Conservation (phyloP, 1,284 basidiomycete genomes). For the Phylloporus sp. region DNA sequence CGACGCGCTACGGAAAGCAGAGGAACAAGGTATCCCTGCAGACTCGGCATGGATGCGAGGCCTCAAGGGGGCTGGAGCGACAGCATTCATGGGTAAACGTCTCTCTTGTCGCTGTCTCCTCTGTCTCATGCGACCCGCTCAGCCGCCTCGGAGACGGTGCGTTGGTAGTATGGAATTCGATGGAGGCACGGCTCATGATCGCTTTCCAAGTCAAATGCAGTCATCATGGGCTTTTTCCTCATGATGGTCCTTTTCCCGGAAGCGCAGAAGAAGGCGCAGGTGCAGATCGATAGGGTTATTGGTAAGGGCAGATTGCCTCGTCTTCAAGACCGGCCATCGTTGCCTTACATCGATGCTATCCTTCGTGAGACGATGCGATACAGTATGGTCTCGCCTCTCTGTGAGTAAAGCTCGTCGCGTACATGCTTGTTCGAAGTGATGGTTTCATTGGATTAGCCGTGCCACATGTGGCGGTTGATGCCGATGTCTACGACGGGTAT, state of each 20-base stretch:
- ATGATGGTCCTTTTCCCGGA: constrained; percentile 18
- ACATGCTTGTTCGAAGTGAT: neutral
- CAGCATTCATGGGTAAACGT: constrained; percentile 21
- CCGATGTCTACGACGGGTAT: constrained; percentile 19
- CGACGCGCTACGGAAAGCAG: constrained; percentile 17
- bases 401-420: constrained; percentile 5
- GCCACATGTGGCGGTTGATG: constrained; percentile 17
- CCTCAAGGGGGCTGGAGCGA: constrained; percentile 20
- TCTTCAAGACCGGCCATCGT: constrained; percentile 14
- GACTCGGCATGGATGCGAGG: constrained; percentile 10
- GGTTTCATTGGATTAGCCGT: constrained; percentile 5
- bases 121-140: neutral
- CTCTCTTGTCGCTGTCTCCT: neutral
- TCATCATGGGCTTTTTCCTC: constrained; percentile 20
- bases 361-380: constrained; percentile 20
- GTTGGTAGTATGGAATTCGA: constrained; percentile 1
- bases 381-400: constrained; percentile 14
- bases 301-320: constrained; percentile 15
- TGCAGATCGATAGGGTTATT: constrained; percentile 19
- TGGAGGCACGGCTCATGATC: neutral
- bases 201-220: constrained; percentile 15
- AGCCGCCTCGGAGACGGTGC: constrained; percentile 26
- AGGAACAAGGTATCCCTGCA: constrained; percentile 2
- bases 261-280: constrained; percentile 21
- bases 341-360: constrained; percentile 21